These are phyloP conservation scores for Parasarocladium wereldwijsianum DNA, from an alignment of 2,329 filamentous ascomycete species.

Conservation along the genomic window DNA sequence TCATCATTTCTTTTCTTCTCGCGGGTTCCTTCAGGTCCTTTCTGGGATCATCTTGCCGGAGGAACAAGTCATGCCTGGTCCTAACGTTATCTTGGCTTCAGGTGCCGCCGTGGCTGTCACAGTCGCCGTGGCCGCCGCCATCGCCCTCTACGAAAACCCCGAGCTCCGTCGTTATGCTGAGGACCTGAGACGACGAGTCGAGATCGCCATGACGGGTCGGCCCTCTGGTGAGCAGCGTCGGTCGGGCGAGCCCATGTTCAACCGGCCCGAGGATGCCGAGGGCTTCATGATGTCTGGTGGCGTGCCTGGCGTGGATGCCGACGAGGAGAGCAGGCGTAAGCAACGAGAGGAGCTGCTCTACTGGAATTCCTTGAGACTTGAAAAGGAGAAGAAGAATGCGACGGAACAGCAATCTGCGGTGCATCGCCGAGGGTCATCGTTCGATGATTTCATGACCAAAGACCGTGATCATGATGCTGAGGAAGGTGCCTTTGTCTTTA, in stretches of 20 bases:
- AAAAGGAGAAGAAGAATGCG: slow-evolving; percentile 25
- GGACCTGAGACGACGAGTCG: slow-evolving; percentile 45
- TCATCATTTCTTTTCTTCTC: background rate
- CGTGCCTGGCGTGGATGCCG: slow-evolving; percentile 40
- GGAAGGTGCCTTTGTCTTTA: slow-evolving; percentile 41
- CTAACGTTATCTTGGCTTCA: slow-evolving; percentile 38
- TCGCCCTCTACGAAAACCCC: slow-evolving; percentile 49
- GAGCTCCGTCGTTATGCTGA: slow-evolving; percentile 47
- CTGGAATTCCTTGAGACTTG: slow-evolving; percentile 43
- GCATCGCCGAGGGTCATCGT: slow-evolving; percentile 24
- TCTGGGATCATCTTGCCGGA: slow-evolving; percentile 6
- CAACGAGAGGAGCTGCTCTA: slow-evolving; percentile 52
- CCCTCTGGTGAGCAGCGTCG: slow-evolving; percentile 38
- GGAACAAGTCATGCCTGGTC: slow-evolving; percentile 44
- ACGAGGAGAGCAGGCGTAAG: slow-evolving; percentile 43
- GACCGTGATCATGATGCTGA: slow-evolving; percentile 29
- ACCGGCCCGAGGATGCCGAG: slow-evolving; percentile 51
- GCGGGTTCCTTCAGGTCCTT: background rate
- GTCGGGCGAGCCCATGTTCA: slow-evolving; percentile 39
- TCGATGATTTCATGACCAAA: slow-evolving; percentile 43
- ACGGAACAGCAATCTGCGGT: slow-evolving; percentile 1
- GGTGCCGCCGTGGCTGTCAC: slow-evolving; percentile 43
- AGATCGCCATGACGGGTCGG: slow-evolving; percentile 42
- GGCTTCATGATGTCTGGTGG: slow-evolving; percentile 41
- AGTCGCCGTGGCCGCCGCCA: slow-evolving; percentile 40